A percentile compares a stretch with the other conserved stretches of the same genome.
Evolutionary conservation across 2,329 filamentous ascomycete species (phyloP).

Genomic region (Neobulgaria alba): DNA sequence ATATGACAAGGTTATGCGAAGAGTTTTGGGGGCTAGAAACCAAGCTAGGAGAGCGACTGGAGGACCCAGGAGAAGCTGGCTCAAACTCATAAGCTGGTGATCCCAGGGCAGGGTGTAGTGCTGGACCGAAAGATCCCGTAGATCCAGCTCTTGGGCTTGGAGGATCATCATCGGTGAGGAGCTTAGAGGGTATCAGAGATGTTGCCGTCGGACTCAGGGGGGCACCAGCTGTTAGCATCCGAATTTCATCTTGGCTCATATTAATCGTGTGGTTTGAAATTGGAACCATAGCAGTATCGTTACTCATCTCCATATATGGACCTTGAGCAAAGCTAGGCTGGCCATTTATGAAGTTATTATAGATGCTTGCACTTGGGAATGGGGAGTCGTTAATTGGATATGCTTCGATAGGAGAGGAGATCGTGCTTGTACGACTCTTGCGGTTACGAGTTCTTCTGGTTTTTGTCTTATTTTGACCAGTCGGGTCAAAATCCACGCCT

Average conservation of each 20-base stretch:
- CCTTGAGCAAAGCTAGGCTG: conserved; percentile 44
- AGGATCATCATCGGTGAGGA: conserved; percentile 53
- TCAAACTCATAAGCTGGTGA: conserved; percentile 32
- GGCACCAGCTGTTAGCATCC: conserved; percentile 52
- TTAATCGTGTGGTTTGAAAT: conserved; percentile 29
- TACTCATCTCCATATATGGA: conserved; percentile 34
- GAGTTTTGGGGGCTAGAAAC: conserved; percentile 56
- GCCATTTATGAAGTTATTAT: conserved; percentile 34
- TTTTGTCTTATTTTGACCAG: conserved; percentile 27
- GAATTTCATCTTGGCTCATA: conserved; percentile 55
- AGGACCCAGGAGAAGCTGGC: conserved; percentile 53
- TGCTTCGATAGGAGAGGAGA: conserved; percentile 24
- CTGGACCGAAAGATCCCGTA: conserved; percentile 18
- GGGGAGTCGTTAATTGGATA: conserved; percentile 27
- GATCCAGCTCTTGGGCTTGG: conserved; percentile 31
- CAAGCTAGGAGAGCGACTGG: conserved; percentile 45
- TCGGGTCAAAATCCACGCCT: conserved; percentile 27
- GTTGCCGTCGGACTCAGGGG: conserved; percentile 72
- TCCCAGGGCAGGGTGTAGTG: conserved; percentile 31
- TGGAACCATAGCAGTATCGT: conserved; percentile 25
- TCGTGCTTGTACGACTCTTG: conserved; percentile 33
- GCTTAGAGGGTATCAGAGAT: conserved; percentile 60
- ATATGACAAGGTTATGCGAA: conserved; percentile 48
- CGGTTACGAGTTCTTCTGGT: conserved; percentile 31
- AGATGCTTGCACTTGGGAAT: conserved; percentile 31